These are phyloP conservation scores for Neurospora sp. DNA, from an alignment of 495 filamentous ascomycete species.

Conservation along the genomic window DNA sequence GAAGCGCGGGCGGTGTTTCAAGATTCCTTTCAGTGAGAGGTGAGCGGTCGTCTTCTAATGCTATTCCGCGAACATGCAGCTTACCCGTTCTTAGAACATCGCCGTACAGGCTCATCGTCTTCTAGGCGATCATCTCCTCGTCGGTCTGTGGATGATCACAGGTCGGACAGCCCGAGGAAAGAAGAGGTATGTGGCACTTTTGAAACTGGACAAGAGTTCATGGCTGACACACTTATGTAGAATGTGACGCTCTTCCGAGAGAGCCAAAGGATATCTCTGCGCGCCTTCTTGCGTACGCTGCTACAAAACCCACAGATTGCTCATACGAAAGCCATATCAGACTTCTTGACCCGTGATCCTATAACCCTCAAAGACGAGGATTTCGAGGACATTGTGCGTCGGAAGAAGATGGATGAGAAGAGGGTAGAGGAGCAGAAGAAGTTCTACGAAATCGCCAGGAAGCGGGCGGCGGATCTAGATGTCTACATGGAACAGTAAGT, in stretches of 20 bases:
- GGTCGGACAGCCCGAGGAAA: not conserved
- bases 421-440: constrained; percentile 82
- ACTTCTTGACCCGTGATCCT: constrained; percentile 66
- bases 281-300: constrained; percentile 77
- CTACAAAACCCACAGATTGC: constrained; percentile 78
- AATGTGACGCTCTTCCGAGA: constrained; percentile 67
- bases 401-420: constrained; percentile 78
- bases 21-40: constrained; percentile 34
- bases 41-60: not conserved
- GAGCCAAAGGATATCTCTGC: constrained; percentile 81
- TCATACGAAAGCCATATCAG: constrained; percentile 64
- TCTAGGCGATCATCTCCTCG: constrained; percentile 26
- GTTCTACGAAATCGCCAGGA: constrained; percentile 91
- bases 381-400: constrained; percentile 59
- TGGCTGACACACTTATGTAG: constrained; percentile 12
- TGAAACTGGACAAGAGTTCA: not conserved
- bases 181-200: constrained; percentile 12
- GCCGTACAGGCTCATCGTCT: constrained; percentile 23
- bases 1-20: constrained; percentile 12
- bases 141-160: constrained; percentile 23
- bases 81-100: constrained; percentile 13
- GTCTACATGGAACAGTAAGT: constrained; percentile 94
- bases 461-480: constrained; percentile 84
- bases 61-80: not conserved
- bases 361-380: constrained; percentile 73